phyloP scores from a whole-genome alignment of 192 early-diverging fungal genomes.

The Backusella westeae region DNA sequence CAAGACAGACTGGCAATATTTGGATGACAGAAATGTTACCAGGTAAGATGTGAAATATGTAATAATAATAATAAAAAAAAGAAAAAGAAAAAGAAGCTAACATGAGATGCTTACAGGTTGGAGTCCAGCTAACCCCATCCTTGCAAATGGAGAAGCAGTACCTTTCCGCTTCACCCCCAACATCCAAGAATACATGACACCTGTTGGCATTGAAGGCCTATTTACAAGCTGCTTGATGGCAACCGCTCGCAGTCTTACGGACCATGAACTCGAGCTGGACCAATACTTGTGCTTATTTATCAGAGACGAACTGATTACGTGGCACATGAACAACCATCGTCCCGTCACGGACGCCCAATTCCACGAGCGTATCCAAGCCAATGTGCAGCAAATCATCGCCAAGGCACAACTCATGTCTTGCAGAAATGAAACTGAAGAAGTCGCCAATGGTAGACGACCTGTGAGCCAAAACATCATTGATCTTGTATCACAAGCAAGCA shows the following conservation, averaged over 20 bases:
- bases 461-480: slow-evolving; percentile 88
- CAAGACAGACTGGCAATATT: slow-evolving; percentile 80
- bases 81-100: not conserved
- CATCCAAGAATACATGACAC: slow-evolving; percentile 93
- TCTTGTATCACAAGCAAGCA: slow-evolving; percentile 85
- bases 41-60: slow-evolving; percentile 36
- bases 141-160: slow-evolving; percentile 79
- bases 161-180: slow-evolving; percentile 99
- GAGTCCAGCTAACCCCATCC: slow-evolving; percentile 42
- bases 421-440: slow-evolving; percentile 69
- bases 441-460: slow-evolving; percentile 49
- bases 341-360: slow-evolving; percentile 60
- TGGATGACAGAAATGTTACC: slow-evolving; percentile 88
- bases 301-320: slow-evolving; percentile 88
- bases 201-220: slow-evolving; percentile 90
- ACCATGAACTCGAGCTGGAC: slow-evolving; percentile 86
- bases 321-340: slow-evolving; percentile 63
- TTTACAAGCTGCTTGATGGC: slow-evolving; percentile 84
- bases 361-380: slow-evolving; percentile 65
- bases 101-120: slow-evolving; percentile 28
- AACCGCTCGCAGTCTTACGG: slow-evolving; percentile 77
- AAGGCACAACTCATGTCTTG: slow-evolving; percentile 69
- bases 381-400: slow-evolving; percentile 71
- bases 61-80: not conserved
- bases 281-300: slow-evolving; percentile 95